A percentile compares a stretch with the other conserved stretches of the same genome.
phyloP scores from a whole-genome alignment of 2,329 filamentous ascomycete species.

The Pyricularia sp. region DNA sequence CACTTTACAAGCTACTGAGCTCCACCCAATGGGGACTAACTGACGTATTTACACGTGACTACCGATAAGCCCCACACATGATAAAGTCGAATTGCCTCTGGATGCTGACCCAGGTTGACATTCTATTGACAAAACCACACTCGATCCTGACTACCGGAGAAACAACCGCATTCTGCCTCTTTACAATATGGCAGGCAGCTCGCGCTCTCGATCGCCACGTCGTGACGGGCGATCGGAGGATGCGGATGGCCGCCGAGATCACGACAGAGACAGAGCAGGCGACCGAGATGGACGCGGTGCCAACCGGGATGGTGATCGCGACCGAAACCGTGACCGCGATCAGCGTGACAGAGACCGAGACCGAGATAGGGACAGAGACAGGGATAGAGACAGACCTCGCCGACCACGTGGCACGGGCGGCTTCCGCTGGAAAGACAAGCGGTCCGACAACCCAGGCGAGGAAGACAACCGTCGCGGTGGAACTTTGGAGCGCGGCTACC shows the following conservation, averaged over 20 bases:
- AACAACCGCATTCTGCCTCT: neutral
- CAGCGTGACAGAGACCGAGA: slow-evolving; percentile 12
- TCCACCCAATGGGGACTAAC: neutral
- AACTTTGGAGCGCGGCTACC: slow-evolving; percentile 44
- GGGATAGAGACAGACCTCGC: slow-evolving; percentile 24
- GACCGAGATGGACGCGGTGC: neutral
- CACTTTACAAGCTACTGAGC: neutral
- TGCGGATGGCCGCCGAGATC: neutral
- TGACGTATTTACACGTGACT: neutral
- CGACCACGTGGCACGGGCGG: slow-evolving; percentile 26
- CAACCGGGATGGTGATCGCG: neutral
- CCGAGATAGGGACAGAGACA: slow-evolving; percentile 17
- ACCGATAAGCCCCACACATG: neutral
- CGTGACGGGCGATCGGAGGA: neutral
- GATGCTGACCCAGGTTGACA: neutral
- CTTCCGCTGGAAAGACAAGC: slow-evolving; percentile 51
- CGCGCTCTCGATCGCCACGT: neutral
- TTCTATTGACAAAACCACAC: neutral
- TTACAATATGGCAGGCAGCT: neutral
- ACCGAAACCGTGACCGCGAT: neutral
- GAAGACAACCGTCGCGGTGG: slow-evolving; percentile 26
- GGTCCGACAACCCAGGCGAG: slow-evolving; percentile 33
- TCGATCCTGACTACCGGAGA: neutral
- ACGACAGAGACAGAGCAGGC: neutral
- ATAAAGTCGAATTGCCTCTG: neutral